Evolutionary conservation across 2,329 filamentous ascomycete species (phyloP).

Genomic region (Piedraia hortae): DNA sequence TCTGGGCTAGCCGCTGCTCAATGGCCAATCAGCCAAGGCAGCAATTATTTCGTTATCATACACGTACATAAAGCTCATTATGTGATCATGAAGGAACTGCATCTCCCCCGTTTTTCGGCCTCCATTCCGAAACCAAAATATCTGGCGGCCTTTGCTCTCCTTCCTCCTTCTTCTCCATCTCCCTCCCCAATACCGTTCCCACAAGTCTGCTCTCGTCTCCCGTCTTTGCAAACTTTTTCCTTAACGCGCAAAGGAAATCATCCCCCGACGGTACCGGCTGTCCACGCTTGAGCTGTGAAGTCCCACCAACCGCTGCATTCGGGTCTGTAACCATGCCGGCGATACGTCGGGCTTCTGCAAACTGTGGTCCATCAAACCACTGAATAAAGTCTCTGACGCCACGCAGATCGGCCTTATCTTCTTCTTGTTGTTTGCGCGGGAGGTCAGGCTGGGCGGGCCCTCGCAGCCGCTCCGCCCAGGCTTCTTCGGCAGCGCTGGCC

Average conservation of each 20-base stretch:
- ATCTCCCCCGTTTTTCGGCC: too few relatives aligned
- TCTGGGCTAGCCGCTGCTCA: too few relatives aligned
- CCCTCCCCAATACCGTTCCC: conserved; percentile 55
- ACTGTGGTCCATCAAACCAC: conserved; percentile 49
- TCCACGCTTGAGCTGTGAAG: too few relatives aligned
- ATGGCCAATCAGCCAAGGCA: too few relatives aligned
- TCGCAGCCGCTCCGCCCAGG: conserved; percentile 26
- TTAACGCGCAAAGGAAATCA: conserved; percentile 31
- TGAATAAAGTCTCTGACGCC: conserved; percentile 36
- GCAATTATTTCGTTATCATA: too few relatives aligned
- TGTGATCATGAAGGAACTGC: too few relatives aligned
- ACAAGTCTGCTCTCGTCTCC: conserved; percentile 63
- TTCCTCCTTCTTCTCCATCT: conserved; percentile 43
- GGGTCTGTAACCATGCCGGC: conserved; percentile 32
- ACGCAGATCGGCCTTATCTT: conserved; percentile 45
- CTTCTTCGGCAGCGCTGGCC: conserved; percentile 38
- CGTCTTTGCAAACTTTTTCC: conserved; percentile 61
- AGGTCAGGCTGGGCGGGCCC: conserved; percentile 16
- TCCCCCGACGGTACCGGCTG: conserved; percentile 16
- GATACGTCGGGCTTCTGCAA: conserved; percentile 56
- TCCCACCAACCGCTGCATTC: conserved; percentile 16
- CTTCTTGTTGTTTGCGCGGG: conserved; percentile 24
- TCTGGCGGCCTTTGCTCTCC: too few relatives aligned
- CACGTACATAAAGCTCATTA: too few relatives aligned
- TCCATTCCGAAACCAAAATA: too few relatives aligned